phyloP scores from a whole-genome alignment of 1,284 basidiomycete species.

The Trichosporon ovoides region DNA sequence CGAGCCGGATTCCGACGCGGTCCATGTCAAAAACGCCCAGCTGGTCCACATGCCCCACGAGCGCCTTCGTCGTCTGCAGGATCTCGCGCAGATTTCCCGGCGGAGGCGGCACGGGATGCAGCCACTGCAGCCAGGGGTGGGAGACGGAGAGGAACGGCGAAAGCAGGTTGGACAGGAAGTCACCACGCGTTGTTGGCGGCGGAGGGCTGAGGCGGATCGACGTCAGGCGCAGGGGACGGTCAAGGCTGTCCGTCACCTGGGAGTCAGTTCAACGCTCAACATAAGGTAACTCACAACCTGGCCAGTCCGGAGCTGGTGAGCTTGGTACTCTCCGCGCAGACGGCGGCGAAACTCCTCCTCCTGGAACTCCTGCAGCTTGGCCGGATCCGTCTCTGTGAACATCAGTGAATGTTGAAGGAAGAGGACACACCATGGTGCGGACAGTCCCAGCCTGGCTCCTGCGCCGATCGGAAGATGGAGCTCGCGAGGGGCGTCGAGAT shows the following conservation, averaged over 20 bases:
- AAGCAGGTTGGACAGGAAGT: slow-evolving; percentile 74
- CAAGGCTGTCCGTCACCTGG: slow-evolving; percentile 63
- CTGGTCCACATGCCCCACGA: slow-evolving; percentile 61
- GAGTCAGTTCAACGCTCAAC: slow-evolving; percentile 8
- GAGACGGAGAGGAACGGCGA: slow-evolving; percentile 56
- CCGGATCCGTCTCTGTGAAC: slow-evolving; percentile 31
- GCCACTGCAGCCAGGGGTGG: slow-evolving; percentile 30
- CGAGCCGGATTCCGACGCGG: slow-evolving; percentile 56
- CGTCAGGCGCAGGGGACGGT: slow-evolving; percentile 60
- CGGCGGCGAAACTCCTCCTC: slow-evolving; percentile 63
- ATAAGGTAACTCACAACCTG: slow-evolving; percentile 58
- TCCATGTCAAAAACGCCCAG: slow-evolving; percentile 75
- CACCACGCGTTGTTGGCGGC: slow-evolving; percentile 59
- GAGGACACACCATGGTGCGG: slow-evolving; percentile 8
- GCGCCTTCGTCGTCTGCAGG: slow-evolving; percentile 61
- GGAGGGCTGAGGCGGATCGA: slow-evolving; percentile 77
- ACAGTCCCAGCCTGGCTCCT: slow-evolving; percentile 16
- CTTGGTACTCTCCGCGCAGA: slow-evolving; percentile 71
- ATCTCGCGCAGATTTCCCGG: slow-evolving; percentile 59
- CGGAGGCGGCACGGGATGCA: slow-evolving; percentile 40
- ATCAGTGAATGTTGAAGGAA: not conserved
- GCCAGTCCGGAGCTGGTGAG: slow-evolving; percentile 60
- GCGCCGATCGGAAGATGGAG: slow-evolving; percentile 17
- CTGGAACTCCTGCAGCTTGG: slow-evolving; percentile 63
- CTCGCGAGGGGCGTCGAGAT: slow-evolving; percentile 16